Base-by-base conservation (phyloP, 345 rosid species). In the Moricandia moricandioides region DNA sequence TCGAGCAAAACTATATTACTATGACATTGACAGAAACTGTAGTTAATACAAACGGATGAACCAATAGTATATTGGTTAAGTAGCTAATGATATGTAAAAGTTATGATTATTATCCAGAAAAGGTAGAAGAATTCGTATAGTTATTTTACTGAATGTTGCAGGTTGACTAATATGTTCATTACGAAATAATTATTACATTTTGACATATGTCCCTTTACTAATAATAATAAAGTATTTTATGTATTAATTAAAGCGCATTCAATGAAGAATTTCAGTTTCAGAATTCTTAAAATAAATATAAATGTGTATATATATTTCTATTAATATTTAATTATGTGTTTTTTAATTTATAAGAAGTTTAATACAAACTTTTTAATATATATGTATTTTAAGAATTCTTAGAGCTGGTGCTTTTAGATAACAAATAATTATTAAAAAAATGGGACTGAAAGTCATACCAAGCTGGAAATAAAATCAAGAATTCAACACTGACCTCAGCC, bases 401-500 rank as follows among this genome's bases (percentile, higher is more conserved):
- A n/a, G n/a, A n/a, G n/a, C n/a, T n/a, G n/a, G n/a, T n/a, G n/a
- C n/a, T n/a, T n/a, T n/a, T 45, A 47, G 14, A 65, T 47, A 8
- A 27, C 40, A 47, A 29, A 51, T 3, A 49, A 14, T 4, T 49
- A 51, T 4, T 47, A 5, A 14, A 5, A 14, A 40, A 39, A 21
- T 6, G 16, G 58, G 14, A 47, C 14, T 47, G 39, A 47, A 55
- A 13, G 52, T 9, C 6, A 43, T 43, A 43, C 3, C 11, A 54
- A 10, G 11, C 61, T 12, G 61, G 62, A 27, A 57, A 57, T 30
- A 29, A 60, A 45, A 60, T 7, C 7, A 59, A 61, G 4, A 16
- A 61, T 33, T 61, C 52, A 63, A 63, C 11, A 39, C 34, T 65
- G 11, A 65, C 69, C 56, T 64, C 54, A 4, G 54, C 43, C 26